Evolutionary conservation across 768 basidiomycete genomes (phyloP), one percentile per base, ranked within the genome.

Genomic region (Boletus tylopilopsis): DNA sequence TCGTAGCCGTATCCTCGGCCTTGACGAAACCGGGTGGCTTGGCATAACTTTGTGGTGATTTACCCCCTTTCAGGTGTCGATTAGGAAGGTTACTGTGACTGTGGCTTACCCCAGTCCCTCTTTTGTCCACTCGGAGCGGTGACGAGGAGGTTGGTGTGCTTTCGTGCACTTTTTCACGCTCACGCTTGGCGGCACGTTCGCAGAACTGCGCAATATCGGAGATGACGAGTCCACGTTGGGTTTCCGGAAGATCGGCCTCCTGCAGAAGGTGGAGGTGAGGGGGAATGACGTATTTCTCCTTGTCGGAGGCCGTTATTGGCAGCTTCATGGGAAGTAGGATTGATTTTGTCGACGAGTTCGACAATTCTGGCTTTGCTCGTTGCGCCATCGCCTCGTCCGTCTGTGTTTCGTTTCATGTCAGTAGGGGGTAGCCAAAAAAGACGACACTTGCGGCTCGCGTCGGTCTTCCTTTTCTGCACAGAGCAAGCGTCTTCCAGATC

Each of bases 241-340:
- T 90, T 72, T 99, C 96, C 21, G 96, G 95, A 36, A 99, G 80
- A 64, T 99, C 96, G 45, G 93, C 90, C 71, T 96, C 94, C 64
- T 93, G 89, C 36, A 99, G 77, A 70, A 98, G 96, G 69, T 92
- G 91, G 18, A 98, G 78, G 71, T 99, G 96, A n/a, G 91, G 90
- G 22, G 93, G 93, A 36, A 96, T 91, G 54, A 90, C 78, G 65
- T 90, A 90, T 78, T 86, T 85, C 70, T 92, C 88, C 62, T 87
- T 85, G 69, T 90, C 86, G 45, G 33, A 82, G 75, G n/a, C 85
- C 86, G 50, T 67, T 84, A 53, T 81, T 82, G 2, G 88, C 84
- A 4, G 85, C 84, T 40, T 90, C 87, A 64, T 85, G 82, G 5
- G 87, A 87, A 19, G 76, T 68, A 33, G 80, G 78, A 54, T 83